These are phyloP conservation scores for Blepharisma undulans DNA, from an alignment of 169 alveolate genomes.

Conservation along the genomic window DNA sequence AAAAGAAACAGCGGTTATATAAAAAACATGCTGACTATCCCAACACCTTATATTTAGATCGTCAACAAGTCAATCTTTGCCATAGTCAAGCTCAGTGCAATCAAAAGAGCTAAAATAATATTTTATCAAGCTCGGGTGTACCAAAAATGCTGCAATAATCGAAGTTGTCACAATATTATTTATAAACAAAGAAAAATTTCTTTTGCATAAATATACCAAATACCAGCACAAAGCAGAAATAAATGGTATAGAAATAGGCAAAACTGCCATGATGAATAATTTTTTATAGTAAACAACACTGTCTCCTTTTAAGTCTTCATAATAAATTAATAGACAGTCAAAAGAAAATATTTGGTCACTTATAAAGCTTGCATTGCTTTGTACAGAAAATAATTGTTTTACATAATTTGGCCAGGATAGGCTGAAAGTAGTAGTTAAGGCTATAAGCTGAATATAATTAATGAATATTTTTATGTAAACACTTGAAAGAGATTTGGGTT, in stretches of 20 bases:
- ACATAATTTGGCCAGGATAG: slow-evolving; percentile 49
- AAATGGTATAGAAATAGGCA: not conserved
- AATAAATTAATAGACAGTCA: slow-evolving; percentile 36
- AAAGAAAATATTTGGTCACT: slow-evolving; percentile 38
- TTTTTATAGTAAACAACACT: not conserved
- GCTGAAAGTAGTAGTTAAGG: slow-evolving; percentile 15
- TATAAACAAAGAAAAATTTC: not conserved
- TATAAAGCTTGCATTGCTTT: slow-evolving; percentile 23
- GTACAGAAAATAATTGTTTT: not conserved
- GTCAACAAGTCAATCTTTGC: slow-evolving; percentile 34
- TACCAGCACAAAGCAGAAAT: slow-evolving; percentile 1
- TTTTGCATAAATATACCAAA: not conserved
- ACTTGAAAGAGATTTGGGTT: not conserved
- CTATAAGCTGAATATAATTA: slow-evolving; percentile 43
- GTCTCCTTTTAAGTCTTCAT: not conserved
- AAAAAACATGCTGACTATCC: slow-evolving; percentile 3
- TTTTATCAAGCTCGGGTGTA: slow-evolving; percentile 53
- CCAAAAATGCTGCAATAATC: slow-evolving; percentile 48
- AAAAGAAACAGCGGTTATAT: slow-evolving; percentile 23
- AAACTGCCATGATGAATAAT: not conserved
- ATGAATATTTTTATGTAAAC: slow-evolving; percentile 45
- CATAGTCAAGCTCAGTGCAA: slow-evolving; percentile 26
- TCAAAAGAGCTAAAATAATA: not conserved
- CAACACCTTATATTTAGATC: slow-evolving; percentile 26
- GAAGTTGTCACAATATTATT: slow-evolving; percentile 32